Evolutionary conservation across 345 rosid genomes (phyloP).

Genomic region (Sonneratia alba): DNA sequence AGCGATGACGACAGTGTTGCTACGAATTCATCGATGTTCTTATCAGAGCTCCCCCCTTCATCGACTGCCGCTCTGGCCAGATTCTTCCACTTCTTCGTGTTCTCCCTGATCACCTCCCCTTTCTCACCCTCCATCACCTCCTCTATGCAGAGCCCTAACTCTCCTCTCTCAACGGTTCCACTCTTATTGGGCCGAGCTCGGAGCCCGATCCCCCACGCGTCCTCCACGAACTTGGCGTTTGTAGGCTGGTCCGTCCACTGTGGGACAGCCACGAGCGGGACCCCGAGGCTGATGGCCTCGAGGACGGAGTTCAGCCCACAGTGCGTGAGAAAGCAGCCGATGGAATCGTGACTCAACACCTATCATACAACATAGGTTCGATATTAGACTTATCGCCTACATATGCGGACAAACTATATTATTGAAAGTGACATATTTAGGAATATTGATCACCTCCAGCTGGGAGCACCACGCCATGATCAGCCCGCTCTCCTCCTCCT

Average conservation of each 20-base stretch:
- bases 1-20: background rate
- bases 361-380: background rate
- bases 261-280: conserved; percentile 38
- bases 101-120: conserved; percentile 19
- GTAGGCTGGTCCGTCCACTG: conserved; percentile 40
- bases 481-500: conserved; percentile 11
- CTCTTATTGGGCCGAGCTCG: conserved; percentile 15
- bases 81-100: conserved; percentile 31
- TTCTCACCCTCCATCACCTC: conserved; percentile 26
- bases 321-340: conserved; percentile 40
- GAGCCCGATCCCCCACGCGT: conserved; percentile 12
- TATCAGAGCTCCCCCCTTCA: conserved; percentile 26
- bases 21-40: conserved; percentile 20
- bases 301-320: conserved; percentile 32
- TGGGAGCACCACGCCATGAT: conserved; percentile 29
- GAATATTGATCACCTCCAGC: conserved; percentile 9
- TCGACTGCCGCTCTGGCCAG: conserved; percentile 19
- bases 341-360: conserved; percentile 19
- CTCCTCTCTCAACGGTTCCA: conserved; percentile 17
- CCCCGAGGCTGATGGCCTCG: conserved; percentile 39
- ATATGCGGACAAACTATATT: no score
- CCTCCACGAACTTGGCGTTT: conserved; percentile 15
- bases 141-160: conserved; percentile 12
- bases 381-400: no score
- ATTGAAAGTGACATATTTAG: no score